A percentile compares a stretch with the other conserved stretches of the same genome.
Evolutionary conservation across 768 basidiomycete genomes (phyloP).

Genomic region (Pleurotus cornucopiae): DNA sequence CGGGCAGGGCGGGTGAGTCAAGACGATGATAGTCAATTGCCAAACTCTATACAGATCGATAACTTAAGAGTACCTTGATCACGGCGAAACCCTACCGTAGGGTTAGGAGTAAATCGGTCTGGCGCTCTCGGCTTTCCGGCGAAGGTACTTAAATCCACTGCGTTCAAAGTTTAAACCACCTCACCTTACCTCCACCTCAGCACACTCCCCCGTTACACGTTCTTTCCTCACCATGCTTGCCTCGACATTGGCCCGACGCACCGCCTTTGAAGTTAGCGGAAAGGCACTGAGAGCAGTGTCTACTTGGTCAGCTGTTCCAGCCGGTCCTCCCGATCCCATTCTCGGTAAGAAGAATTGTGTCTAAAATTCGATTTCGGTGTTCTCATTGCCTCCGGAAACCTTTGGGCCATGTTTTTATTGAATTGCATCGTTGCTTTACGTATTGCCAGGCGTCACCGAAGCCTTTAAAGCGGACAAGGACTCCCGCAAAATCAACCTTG

Average conservation of each 20-base stretch:
- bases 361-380: constrained; percentile 4
- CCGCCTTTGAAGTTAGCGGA: constrained; percentile 30
- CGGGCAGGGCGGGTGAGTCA: too few relatives aligned
- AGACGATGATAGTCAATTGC: too few relatives aligned
- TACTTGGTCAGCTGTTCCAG: constrained; percentile 77
- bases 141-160: neutral
- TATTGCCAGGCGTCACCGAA: constrained; percentile 74
- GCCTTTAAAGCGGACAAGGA: constrained; percentile 96
- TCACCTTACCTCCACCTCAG: constrained; percentile 15
- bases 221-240: constrained; percentile 35
- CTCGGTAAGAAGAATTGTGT: constrained; percentile 51
- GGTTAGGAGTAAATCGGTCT: constrained; percentile 14
- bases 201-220: constrained; percentile 15
- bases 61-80: constrained; percentile 12
- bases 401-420: constrained; percentile 9
- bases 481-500: constrained; percentile 93
- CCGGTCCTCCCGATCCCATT: constrained; percentile 91
- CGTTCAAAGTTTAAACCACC: constrained; percentile 7
- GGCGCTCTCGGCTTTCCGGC: constrained; percentile 2
- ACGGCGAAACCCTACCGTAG: constrained; percentile 13
- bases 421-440: constrained; percentile 8
- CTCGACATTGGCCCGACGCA: constrained; percentile 49
- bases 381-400: constrained; percentile 5
- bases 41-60: neutral
- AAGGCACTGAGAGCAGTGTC: constrained; percentile 50